These are phyloP conservation scores for Claviceps pazoutovae DNA, from an alignment of 2,329 filamentous ascomycete genomes.

Conservation along the genomic window DNA sequence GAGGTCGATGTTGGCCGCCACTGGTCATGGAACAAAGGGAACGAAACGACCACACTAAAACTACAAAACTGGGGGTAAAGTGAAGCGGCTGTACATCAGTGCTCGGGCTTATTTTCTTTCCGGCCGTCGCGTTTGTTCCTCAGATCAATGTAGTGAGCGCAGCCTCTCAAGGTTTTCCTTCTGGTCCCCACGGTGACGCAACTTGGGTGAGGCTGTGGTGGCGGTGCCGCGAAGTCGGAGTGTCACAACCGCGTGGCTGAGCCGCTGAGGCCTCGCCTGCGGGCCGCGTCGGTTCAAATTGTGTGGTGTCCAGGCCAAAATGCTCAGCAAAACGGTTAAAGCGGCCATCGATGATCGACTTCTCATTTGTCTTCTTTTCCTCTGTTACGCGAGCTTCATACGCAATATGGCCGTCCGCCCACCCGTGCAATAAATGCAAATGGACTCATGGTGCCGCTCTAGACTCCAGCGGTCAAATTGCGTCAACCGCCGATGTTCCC, in stretches of 20 bases:
- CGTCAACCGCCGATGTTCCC: too few species aligned
- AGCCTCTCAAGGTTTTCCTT: background rate
- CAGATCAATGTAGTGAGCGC: background rate
- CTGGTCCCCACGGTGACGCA: constrained; percentile 14
- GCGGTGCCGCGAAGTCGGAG: background rate
- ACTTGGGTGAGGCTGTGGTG: background rate
- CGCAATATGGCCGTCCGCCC: too few species aligned
- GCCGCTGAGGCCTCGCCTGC: background rate
- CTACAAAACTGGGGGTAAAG: background rate
- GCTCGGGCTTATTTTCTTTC: background rate
- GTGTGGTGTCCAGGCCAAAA: too few species aligned
- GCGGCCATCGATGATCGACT: too few species aligned
- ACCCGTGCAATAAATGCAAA: too few species aligned
- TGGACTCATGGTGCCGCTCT: too few species aligned
- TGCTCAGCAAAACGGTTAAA: too few species aligned
- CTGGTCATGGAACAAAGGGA: background rate
- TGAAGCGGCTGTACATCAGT: background rate
- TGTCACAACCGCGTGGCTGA: background rate
- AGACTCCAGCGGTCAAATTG: too few species aligned
- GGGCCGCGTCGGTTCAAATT: background rate
- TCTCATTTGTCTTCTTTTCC: too few species aligned
- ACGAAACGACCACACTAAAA: background rate
- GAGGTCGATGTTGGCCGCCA: too few species aligned
- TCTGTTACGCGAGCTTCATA: too few species aligned
- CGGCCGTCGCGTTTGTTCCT: background rate